Evolutionary conservation across 495 filamentous ascomycete species (phyloP).

Genomic region (Talaromyces liani): DNA sequence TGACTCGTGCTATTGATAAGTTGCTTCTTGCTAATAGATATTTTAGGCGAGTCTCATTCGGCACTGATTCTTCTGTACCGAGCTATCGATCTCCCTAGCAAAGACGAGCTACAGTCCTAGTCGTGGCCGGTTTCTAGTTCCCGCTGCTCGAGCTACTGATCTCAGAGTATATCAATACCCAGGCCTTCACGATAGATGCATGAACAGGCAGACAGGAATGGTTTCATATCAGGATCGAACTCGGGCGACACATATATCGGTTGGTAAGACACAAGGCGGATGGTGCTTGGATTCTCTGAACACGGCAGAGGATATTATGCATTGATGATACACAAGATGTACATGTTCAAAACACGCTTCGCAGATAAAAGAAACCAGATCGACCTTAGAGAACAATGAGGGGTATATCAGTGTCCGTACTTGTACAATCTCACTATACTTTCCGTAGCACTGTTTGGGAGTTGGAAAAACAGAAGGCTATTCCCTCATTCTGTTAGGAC

Average conservation of each 20-base stretch:
- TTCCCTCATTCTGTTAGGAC: too few relatives aligned
- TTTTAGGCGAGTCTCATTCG: constrained; percentile 77
- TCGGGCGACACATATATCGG: background rate
- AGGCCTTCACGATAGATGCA: background rate
- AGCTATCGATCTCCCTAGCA: constrained; percentile 60
- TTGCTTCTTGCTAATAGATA: constrained; percentile 14
- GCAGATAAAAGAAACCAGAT: background rate
- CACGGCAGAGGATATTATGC: background rate
- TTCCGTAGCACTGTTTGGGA: too few relatives aligned
- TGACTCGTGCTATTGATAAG: background rate
- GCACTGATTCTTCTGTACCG: constrained; percentile 89
- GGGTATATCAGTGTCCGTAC: too few relatives aligned
- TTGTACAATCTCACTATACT: too few relatives aligned
- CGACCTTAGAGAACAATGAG: background rate
- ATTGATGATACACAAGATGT: background rate
- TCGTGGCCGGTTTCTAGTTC: background rate
- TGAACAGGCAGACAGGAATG: background rate
- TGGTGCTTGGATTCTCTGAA: background rate
- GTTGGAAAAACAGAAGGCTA: too few relatives aligned
- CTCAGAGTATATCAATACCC: background rate
- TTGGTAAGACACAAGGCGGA: background rate
- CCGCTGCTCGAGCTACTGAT: background rate
- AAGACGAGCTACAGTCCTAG: constrained; percentile 21
- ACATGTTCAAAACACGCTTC: background rate
- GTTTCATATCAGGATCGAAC: background rate